These are phyloP conservation scores for Ascochyta viciae-villosae DNA, from an alignment of 2,329 filamentous ascomycete species.

Conservation along the genomic window DNA sequence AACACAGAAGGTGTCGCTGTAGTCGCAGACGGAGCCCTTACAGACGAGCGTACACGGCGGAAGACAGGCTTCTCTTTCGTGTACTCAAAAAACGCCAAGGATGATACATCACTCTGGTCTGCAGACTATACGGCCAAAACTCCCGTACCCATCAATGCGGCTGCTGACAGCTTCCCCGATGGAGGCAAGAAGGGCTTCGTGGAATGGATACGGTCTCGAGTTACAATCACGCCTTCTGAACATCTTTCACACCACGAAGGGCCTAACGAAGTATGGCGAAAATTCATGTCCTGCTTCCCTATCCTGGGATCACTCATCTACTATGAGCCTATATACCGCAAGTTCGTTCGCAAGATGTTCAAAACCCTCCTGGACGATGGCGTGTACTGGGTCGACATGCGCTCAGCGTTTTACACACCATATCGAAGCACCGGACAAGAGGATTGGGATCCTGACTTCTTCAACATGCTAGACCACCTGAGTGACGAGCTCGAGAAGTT, in stretches of 20 bases:
- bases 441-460: conserved; percentile 70
- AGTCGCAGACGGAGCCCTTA: conserved; percentile 63
- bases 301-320: conserved; percentile 78
- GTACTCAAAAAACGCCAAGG: conserved; percentile 50
- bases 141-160: conserved; percentile 65
- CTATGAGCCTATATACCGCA: conserved; percentile 89
- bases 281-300: conserved; percentile 78
- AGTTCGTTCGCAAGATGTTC: conserved; percentile 76
- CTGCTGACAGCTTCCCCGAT: conserved; percentile 76
- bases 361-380: conserved; percentile 78
- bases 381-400: conserved; percentile 82
- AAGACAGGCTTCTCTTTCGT: conserved; percentile 67
- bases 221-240: conserved; percentile 74
- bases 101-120: conserved; percentile 68
- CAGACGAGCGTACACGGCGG: conserved; percentile 60
- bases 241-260: conserved; percentile 82
- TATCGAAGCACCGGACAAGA: conserved; percentile 73
- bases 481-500: conserved; percentile 81
- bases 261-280: conserved; percentile 82
- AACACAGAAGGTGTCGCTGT: conserved; percentile 77
- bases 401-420: conserved; percentile 74
- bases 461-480: conserved; percentile 74
- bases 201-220: conserved; percentile 76
- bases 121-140: conserved; percentile 66
- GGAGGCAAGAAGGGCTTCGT: conserved; percentile 76